Base-by-base conservation (phyloP, 805 yeast genomes). In the Tetrapisispora iriomotensis region DNA sequence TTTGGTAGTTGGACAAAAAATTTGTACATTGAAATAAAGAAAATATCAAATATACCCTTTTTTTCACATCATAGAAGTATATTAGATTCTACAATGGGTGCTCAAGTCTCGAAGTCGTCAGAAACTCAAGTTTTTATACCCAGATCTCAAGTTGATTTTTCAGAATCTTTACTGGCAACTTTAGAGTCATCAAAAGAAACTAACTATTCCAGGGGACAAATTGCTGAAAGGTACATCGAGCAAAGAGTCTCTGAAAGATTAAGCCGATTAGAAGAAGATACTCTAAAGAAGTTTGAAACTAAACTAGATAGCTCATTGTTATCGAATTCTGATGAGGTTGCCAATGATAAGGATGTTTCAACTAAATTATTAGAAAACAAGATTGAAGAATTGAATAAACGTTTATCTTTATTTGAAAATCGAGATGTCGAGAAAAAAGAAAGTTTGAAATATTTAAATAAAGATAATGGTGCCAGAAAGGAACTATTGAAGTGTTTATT, bases 171-270 rank as follows among this genome's bases (percentile, higher is more conserved):
- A 36, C 65, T 82, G 44, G 66, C 77, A 6, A 80, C 76, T 52
- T 68, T 82, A 49, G 83, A 79, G 46, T 65, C 63, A 35, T 70
- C 80, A 4, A 66, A 68, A 19, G 87, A 81, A 65, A 72, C 83
- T 2, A 82, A 81, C 55, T 82, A 72, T 55, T 71, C 86, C 7
- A 75, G 88, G 54, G 71, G 77, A 31, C 87, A 82, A 55, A 70
- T 74, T 52, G 74, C 80, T 17, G 82, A 79, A 39, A 74, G 72
- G 51, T 77, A 72, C 47, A 69, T 83, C 40, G 80, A 82, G 56
- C 75, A 77, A 40, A 68, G 80, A 54, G 82, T 82, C 27, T 62
- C 73, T 34, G 69, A 70, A 41, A 79, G 74, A 49, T 66, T 82
- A 40, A 64, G 69, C 29, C 64, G 67, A 38, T 61, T 81, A 44